A percentile compares a stretch with the other conserved stretches of the same genome.
Conservation (phyloP, 768 basidiomycete species). For the Leccinellum luteum region DNA sequence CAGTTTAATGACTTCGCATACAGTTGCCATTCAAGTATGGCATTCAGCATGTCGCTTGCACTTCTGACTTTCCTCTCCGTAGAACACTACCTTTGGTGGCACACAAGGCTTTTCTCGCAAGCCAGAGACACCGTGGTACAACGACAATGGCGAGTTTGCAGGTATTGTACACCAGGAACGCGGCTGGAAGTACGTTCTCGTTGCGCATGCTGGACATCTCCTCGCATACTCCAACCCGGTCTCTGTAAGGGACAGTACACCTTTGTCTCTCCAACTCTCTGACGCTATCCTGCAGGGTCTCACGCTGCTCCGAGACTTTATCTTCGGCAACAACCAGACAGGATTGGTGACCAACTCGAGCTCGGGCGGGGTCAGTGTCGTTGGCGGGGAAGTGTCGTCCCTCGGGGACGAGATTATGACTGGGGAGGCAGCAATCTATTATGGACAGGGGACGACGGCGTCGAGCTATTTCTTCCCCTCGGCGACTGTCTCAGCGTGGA, state of each 20-base stretch:
- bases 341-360: constrained; percentile 39
- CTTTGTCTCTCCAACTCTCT: background rate
- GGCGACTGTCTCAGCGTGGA: constrained; percentile 58
- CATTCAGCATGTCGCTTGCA: background rate
- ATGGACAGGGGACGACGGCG: constrained; percentile 45
- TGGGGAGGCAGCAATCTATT: constrained; percentile 54
- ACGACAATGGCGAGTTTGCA: constrained; percentile 53
- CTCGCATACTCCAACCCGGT: constrained; percentile 33
- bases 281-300: constrained; percentile 42
- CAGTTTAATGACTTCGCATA: constrained; percentile 7
- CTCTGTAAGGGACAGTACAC: constrained; percentile 39
- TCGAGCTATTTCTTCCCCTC: constrained; percentile 55
- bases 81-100: constrained; percentile 83
- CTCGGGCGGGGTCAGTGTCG: constrained; percentile 29
- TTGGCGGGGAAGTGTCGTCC: constrained; percentile 49
- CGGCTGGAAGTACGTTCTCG: constrained; percentile 46
- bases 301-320: constrained; percentile 60
- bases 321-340: constrained; percentile 58
- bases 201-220: constrained; percentile 39
- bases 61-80: background rate
- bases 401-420: constrained; percentile 48
- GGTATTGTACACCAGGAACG: constrained; percentile 78
- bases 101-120: constrained; percentile 69
- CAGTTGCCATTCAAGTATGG: constrained; percentile 54
- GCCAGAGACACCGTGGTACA: constrained; percentile 65